Conservation (phyloP, 495 filamentous ascomycete genomes). For the Penicillium arizonense region DNA sequence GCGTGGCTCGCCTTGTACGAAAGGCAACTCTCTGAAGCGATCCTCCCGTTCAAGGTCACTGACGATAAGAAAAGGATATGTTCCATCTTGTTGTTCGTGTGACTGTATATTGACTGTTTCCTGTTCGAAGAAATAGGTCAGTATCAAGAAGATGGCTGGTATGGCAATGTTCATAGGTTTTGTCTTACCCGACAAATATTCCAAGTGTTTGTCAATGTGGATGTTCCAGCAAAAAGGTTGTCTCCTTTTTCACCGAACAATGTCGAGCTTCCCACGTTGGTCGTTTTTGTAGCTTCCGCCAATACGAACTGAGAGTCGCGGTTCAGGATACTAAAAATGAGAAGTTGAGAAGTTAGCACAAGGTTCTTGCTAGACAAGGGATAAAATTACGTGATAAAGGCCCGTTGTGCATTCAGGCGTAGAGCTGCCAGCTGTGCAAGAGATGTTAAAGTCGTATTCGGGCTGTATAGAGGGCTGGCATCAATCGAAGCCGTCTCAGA, state of each 20-base stretch:
- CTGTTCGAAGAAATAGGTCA: background rate
- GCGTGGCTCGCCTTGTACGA: slow-evolving; percentile 24
- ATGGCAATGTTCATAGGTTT: slow-evolving; percentile 25
- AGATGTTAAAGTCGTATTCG: slow-evolving; percentile 41
- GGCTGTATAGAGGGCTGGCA: slow-evolving; percentile 30
- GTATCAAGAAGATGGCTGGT: background rate
- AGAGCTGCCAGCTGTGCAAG: slow-evolving; percentile 42
- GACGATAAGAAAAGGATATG: slow-evolving; percentile 25
- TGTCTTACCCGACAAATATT: slow-evolving; percentile 7
- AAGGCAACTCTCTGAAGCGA: slow-evolving; percentile 26
- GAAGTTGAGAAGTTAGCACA: background rate
- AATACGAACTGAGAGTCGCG: slow-evolving; percentile 48
- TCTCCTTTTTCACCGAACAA: slow-evolving; percentile 33
- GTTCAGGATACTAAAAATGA: slow-evolving; percentile 15
- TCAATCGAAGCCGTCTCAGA: background rate
- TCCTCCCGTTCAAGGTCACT: slow-evolving; percentile 28
- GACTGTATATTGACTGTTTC: background rate
- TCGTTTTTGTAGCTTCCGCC: slow-evolving; percentile 46
- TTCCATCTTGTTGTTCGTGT: background rate
- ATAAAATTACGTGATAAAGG: slow-evolving; percentile 19
- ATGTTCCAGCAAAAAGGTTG: slow-evolving; percentile 42
- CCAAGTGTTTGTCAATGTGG: slow-evolving; percentile 30
- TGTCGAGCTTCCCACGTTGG: slow-evolving; percentile 30
- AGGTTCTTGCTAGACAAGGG: background rate
- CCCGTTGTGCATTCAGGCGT: slow-evolving; percentile 38